Evolutionary conservation across 169 alveolate species (phyloP).

Genomic region (Plasmodium gallinaceum): DNA sequence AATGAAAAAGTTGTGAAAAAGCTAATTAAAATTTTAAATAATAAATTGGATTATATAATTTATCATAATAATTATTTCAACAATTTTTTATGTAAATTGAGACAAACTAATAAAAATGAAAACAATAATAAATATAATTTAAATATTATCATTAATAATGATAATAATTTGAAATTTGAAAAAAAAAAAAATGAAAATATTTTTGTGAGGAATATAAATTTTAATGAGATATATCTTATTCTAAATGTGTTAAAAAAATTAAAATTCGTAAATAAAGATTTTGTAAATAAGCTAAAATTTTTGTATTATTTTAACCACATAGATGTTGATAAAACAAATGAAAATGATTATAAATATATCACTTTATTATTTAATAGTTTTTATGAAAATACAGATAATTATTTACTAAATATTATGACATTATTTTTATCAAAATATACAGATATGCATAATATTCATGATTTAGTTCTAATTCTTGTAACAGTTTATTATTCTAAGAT

Average conservation of each 20-base stretch:
- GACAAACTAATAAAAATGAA: background rate
- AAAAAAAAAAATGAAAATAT: background rate
- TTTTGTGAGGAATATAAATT: constrained; percentile 42
- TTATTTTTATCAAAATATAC: constrained; percentile 13
- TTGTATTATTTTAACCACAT: constrained; percentile 64
- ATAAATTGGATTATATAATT: constrained; percentile 47
- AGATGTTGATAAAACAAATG: constrained; percentile 27
- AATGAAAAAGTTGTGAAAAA: constrained; percentile 31
- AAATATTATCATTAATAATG: background rate
- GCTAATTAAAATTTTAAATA: constrained; percentile 32
- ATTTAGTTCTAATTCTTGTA: constrained; percentile 11
- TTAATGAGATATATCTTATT: constrained; percentile 49
- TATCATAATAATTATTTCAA: constrained; percentile 28
- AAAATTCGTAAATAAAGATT: constrained; percentile 2
- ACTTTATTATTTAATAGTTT: constrained; percentile 37
- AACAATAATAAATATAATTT: background rate
- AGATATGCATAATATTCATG: constrained; percentile 42
- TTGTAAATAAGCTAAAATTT: constrained; percentile 46
- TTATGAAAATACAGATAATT: constrained; percentile 13
- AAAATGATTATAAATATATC: constrained; percentile 40
- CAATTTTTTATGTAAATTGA: background rate
- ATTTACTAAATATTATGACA: constrained; percentile 36
- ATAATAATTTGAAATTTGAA: background rate
- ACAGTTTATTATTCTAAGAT: constrained; percentile 29
- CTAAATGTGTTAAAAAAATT: constrained; percentile 18